A percentile compares a stretch with the other conserved stretches of the same genome.
Conservation (phyloP, 768 basidiomycete genomes). For the Mycena sanguinolenta region DNA sequence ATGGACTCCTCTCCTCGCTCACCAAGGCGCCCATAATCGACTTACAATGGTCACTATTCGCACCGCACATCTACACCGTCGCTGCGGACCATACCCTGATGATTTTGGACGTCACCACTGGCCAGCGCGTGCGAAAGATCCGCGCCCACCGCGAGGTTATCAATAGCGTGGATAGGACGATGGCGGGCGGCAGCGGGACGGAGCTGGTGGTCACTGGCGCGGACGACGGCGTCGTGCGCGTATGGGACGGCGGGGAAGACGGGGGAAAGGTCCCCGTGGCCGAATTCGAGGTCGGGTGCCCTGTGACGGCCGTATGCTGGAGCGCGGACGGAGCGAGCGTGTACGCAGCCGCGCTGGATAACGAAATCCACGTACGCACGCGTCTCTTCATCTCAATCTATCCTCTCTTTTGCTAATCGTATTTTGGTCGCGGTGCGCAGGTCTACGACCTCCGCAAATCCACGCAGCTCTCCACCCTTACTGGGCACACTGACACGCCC, state of each 20-base stretch:
- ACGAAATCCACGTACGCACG: slow-evolving; percentile 92
- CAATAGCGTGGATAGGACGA: slow-evolving; percentile 89
- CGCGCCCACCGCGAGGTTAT: slow-evolving; percentile 93
- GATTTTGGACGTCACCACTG: slow-evolving; percentile 85
- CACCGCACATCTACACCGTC: slow-evolving; percentile 82
- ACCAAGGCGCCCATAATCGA: slow-evolving; percentile 95
- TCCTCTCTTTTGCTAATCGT: slow-evolving; percentile 6
- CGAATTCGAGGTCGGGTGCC: slow-evolving; percentile 88
- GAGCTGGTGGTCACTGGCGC: slow-evolving; percentile 91
- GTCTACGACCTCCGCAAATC: slow-evolving; percentile 89
- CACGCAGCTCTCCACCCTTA: slow-evolving; percentile 82
- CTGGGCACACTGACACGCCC: slow-evolving; percentile 93
- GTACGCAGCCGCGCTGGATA: slow-evolving; percentile 94
- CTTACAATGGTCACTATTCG: slow-evolving; percentile 88
- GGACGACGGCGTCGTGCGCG: slow-evolving; percentile 91
- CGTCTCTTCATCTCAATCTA: slow-evolving; percentile 38
- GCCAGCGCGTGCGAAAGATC: slow-evolving; percentile 84
- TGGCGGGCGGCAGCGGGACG: slow-evolving; percentile 85
- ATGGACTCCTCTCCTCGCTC: slow-evolving; percentile 83
- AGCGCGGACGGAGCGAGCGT: slow-evolving; percentile 90
- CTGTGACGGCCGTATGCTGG: slow-evolving; percentile 94
- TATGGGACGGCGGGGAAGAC: slow-evolving; percentile 93
- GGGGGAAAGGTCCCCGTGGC: slow-evolving; percentile 79
- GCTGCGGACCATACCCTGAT: slow-evolving; percentile 90
- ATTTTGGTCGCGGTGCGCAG: neutral